Conservation (phyloP, 805 yeast species). For the Cyberlindnera mycetangii region DNA sequence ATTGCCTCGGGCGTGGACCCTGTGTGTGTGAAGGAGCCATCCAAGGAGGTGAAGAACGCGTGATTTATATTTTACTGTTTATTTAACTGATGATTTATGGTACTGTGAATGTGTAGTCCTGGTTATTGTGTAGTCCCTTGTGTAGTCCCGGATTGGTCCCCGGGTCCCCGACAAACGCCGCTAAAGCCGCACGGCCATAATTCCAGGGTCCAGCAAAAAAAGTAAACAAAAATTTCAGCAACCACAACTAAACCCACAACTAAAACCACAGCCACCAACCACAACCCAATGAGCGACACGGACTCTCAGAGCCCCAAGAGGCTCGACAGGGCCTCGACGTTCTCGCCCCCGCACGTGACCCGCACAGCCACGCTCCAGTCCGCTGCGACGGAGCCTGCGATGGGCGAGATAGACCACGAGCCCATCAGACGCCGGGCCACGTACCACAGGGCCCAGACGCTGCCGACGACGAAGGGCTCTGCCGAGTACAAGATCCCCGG, state of each 20-base stretch:
- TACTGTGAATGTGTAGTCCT: too few species aligned
- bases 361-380: not conserved
- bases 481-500: constrained; percentile 13
- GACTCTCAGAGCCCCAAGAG: not conserved
- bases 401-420: constrained; percentile 7
- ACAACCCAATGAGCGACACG: not conserved
- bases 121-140: too few species aligned
- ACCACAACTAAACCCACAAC: not conserved
- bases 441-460: constrained; percentile 17
- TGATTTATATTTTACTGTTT: not conserved
- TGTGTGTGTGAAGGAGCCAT: constrained; percentile 25
- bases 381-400: constrained; percentile 17
- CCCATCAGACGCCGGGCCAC: constrained; percentile 12
- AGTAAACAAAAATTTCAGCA: not conserved
- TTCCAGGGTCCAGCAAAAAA: not conserved
- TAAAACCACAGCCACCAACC: not conserved
- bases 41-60: constrained; percentile 8
- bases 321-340: not conserved
- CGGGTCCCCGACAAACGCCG: too few species aligned
- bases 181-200: too few species aligned
- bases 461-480: constrained; percentile 7
- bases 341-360: not conserved
- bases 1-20: constrained; percentile 83
- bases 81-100: not conserved
- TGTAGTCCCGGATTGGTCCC: too few species aligned